phyloP scores from a whole-genome alignment of 805 yeast genomes.

The Debaryomyces hansenii region DNA sequence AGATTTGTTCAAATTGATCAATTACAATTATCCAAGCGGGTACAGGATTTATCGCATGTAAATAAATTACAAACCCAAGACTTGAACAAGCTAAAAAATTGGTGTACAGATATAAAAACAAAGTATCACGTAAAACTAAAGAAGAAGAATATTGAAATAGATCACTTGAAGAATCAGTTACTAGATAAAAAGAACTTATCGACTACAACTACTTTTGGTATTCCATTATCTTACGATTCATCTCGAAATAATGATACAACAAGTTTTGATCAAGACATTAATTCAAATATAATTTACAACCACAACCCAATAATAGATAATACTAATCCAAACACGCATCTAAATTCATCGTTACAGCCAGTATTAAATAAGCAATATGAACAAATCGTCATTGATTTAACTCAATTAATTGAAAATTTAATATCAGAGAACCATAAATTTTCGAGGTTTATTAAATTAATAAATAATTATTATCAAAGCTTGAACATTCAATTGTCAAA shows the following conservation, averaged over 20 bases:
- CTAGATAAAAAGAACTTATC: slow-evolving; percentile 33
- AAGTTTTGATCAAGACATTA: slow-evolving; percentile 8
- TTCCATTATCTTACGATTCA: slow-evolving; percentile 13
- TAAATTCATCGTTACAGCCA: slow-evolving; percentile 8
- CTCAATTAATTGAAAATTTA: slow-evolving; percentile 35
- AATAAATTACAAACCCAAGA: slow-evolving; percentile 31
- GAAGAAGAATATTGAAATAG: slow-evolving; percentile 30
- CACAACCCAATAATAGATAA: slow-evolving; percentile 34
- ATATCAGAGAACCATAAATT: slow-evolving; percentile 38
- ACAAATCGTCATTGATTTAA: slow-evolving; percentile 30
- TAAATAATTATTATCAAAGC: slow-evolving; percentile 27
- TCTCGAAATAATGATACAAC: slow-evolving; percentile 1
- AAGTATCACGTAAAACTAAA: slow-evolving; percentile 38
- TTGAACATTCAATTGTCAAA: slow-evolving; percentile 27
- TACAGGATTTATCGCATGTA: slow-evolving; percentile 15
- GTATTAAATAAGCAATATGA: slow-evolving; percentile 28
- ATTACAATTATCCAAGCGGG: slow-evolving; percentile 11
- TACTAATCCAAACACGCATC: slow-evolving; percentile 1
- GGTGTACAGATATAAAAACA: slow-evolving; percentile 28
- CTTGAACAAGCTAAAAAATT: slow-evolving; percentile 24
- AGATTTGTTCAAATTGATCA: slow-evolving; percentile 19
- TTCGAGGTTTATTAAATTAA: slow-evolving; percentile 25
- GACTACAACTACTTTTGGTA: slow-evolving; percentile 26
- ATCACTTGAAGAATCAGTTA: slow-evolving; percentile 32
- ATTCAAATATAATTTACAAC: slow-evolving; percentile 26